These are phyloP conservation scores for Noccaea caerulescens DNA, from an alignment of 345 rosid species.

Conservation along the genomic window DNA sequence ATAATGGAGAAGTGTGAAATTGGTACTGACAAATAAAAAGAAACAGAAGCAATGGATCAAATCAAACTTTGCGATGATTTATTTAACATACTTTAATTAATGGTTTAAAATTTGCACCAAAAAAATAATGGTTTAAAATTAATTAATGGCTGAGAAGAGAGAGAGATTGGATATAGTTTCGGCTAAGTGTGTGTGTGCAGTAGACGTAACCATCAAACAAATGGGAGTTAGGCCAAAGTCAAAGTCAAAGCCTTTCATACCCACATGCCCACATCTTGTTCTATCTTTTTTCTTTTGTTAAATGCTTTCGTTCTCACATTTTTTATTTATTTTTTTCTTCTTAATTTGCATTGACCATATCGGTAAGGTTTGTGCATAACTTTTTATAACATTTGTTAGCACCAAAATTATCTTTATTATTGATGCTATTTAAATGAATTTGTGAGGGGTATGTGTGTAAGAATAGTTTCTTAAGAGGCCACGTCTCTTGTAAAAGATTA, in stretches of 20 bases:
- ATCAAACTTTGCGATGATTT: conserved; percentile 16
- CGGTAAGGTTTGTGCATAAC: too few species aligned
- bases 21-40: neutral
- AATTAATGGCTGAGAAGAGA: conserved; percentile 9
- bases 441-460: too few species aligned
- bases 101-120: neutral
- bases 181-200: conserved; percentile 6
- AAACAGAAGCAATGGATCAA: conserved; percentile 32
- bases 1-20: conserved; percentile 32
- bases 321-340: neutral
- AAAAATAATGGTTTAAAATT: neutral
- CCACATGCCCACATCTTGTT: conserved; percentile 21
- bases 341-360: neutral
- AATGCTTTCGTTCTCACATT: conserved; percentile 40
- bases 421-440: too few species aligned
- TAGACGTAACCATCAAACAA: conserved; percentile 34
- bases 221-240: conserved; percentile 43
- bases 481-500: neutral
- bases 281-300: neutral
- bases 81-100: neutral
- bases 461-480: neutral
- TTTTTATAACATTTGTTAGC: too few species aligned
- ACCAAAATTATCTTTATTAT: too few species aligned
- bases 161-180: conserved; percentile 39
- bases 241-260: conserved; percentile 35